Conservation (phyloP, 2,329 filamentous ascomycete species). For the Phialocephala subalpina region DNA sequence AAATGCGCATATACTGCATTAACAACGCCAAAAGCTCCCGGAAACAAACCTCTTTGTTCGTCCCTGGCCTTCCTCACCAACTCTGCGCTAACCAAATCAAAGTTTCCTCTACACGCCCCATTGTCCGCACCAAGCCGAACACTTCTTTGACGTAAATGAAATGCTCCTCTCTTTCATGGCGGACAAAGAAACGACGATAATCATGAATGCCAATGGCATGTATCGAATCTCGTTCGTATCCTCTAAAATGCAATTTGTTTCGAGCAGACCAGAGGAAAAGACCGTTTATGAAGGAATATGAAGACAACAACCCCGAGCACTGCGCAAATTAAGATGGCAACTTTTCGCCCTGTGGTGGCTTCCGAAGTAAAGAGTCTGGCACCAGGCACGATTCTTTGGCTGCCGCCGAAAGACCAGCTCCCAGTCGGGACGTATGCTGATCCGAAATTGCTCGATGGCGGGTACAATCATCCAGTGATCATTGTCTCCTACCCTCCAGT, state of each 20-base stretch:
- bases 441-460: slow-evolving; percentile 18
- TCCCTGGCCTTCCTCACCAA: background rate
- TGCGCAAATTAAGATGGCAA: background rate
- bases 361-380: slow-evolving; percentile 17
- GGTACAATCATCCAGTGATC: slow-evolving; percentile 30
- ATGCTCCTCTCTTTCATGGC: background rate
- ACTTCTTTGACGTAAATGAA: background rate
- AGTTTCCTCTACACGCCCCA: background rate
- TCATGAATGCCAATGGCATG: background rate
- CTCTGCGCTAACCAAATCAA: background rate
- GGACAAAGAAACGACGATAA: background rate
- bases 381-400: slow-evolving; percentile 33
- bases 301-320: background rate
- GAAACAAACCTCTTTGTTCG: background rate
- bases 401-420: slow-evolving; percentile 24
- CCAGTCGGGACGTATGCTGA: slow-evolving; percentile 12
- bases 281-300: background rate
- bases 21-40: background rate
- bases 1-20: background rate
- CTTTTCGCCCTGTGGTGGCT: slow-evolving; percentile 10
- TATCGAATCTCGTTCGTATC: background rate
- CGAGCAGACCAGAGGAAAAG: background rate
- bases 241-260: background rate
- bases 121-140: background rate
- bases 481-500: slow-evolving; percentile 19